These are phyloP conservation scores for Paraglomus brasilianum DNA, from an alignment of 192 early-diverging fungal species.

Conservation along the genomic window DNA sequence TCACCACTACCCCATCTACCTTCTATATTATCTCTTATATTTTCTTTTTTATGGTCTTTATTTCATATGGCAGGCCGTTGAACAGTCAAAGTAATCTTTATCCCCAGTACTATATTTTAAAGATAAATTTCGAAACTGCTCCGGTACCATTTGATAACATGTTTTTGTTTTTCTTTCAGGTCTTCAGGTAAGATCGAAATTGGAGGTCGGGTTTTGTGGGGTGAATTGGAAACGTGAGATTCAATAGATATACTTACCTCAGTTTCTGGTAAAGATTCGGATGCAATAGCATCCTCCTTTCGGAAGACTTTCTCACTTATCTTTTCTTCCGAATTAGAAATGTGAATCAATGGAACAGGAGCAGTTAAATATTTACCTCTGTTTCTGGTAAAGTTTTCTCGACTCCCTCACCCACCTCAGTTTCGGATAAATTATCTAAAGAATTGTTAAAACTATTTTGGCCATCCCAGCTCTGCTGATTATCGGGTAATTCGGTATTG, in stretches of 20 bases:
- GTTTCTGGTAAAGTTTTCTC: too few relatives aligned
- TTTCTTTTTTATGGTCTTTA: not conserved
- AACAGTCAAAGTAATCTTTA: slow-evolving; percentile 17
- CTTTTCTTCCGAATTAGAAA: not conserved
- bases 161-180: too few relatives aligned
- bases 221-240: too few relatives aligned
- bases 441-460: not conserved
- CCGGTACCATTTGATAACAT: too few relatives aligned
- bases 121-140: too few relatives aligned
- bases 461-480: not conserved
- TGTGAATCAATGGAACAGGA: too few relatives aligned
- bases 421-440: not conserved
- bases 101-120: too few relatives aligned
- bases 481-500: slow-evolving; percentile 28
- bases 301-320: slow-evolving; percentile 12
- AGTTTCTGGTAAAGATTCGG: not conserved
- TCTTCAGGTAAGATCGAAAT: too few relatives aligned
- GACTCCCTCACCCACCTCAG: too few relatives aligned
- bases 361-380: too few relatives aligned
- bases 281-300: too few relatives aligned
- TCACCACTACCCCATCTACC: slow-evolving; percentile 5
- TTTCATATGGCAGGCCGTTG: not conserved
- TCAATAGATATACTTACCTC: slow-evolving; percentile 11
- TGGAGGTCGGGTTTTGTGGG: too few relatives aligned
- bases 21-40: not conserved